Base-by-base conservation (phyloP, 73 alveolate genomes). In the Paramecium sexaurelia region DNA sequence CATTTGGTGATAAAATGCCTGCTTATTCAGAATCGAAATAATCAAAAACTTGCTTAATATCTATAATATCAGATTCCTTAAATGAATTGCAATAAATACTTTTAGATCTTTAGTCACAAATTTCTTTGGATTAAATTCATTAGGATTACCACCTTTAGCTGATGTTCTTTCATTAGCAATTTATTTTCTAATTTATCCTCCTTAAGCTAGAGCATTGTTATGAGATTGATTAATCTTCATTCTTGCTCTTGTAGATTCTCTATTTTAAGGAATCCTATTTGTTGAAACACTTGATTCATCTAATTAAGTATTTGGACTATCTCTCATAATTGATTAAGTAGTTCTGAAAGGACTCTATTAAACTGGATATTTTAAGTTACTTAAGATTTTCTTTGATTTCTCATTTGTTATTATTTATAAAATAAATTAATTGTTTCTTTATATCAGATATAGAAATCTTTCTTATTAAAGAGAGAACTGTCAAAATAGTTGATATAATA, bases 91-190 rank as follows among this genome's bases (percentile, higher is more conserved):
- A 3, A 13, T 17, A 41, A 22, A 40, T 78, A 78, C 90, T 45
- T 78, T 78, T 13, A 40, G 55, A 78, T 78, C 90, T 61, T 78
- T 78, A 24, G 90, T 41, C 20, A 78, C 73, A 78, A 37, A 78
- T 78, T 78, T 78, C 55, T 78, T 78, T n/a, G 90, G 90, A 78
- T 78, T 78, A 61, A 78, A 78, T 33, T 78, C 90, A 29, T 61
- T 61, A 3, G 83, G 83, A 29, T 61, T 61, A 2, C 43, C 83
- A 61, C 83, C 83, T 5, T 61, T 61, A 10, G 83, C 83, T 61
- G 83, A 61, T 61, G 83, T n/a, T 29, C 83, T 26, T 29, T 32
- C 83, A 29, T 26, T 61, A 8, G 83, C 83, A 61, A 61, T 61
- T n/a, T 61, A 61, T 61, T 61, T 61, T 29, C 83, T 26, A 61